Base-by-base conservation (phyloP, 192 early-diverging fungal species). In the Cladochytrium replicatum region DNA sequence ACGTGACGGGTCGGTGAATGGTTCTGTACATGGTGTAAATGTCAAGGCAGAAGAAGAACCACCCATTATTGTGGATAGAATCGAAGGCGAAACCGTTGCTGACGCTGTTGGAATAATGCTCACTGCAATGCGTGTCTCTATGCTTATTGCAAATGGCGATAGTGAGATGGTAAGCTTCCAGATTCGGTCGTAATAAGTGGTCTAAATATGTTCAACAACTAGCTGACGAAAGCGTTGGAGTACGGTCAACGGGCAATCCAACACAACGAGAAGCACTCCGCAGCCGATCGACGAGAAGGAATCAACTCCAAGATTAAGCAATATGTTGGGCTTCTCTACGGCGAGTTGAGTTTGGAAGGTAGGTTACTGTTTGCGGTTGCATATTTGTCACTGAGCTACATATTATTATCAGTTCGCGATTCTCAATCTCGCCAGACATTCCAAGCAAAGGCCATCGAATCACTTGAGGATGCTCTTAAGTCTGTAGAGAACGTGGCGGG, bases 161-260 rank as follows among this genome's bases (percentile, higher is more conserved):
- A 46, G 47, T 19, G 64, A 42, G 22, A 57, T 55, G 50, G 73
- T 71, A 60, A 17, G 54, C 29, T 3, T 24, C 43, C 24, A 56
- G n/a, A n/a, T n/a, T n/a, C 46, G 3, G 17, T 3, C 26, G 30
- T 48, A 8, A 59, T 0, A 5, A 23, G 17, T 48, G 34, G 17
- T 2, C 21, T 25, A n/a, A n/a, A n/a, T n/a, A n/a, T n/a, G n/a
- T n/a, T n/a, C n/a, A 26, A 15, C n/a, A 32, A 44, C 23, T 43
- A 70, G 64, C 41, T 75, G 1, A 48, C 50, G 23, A 25, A 31
- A 27, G 74, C 64, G 6, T 41, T 50, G 23, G 42, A 32, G 4
- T 72, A 70, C 53, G 66, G 63, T 2, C 64, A 72, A 32, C 49
- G 42, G 26, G 74, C 74, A n/a, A n/a, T n/a, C n/a, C n/a, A n/a